Percentiles rank a stretch among this genome's conserved stretches.
phyloP scores from a whole-genome alignment of 2,329 filamentous ascomycete species.

The Phaeosphaeria sp. region DNA sequence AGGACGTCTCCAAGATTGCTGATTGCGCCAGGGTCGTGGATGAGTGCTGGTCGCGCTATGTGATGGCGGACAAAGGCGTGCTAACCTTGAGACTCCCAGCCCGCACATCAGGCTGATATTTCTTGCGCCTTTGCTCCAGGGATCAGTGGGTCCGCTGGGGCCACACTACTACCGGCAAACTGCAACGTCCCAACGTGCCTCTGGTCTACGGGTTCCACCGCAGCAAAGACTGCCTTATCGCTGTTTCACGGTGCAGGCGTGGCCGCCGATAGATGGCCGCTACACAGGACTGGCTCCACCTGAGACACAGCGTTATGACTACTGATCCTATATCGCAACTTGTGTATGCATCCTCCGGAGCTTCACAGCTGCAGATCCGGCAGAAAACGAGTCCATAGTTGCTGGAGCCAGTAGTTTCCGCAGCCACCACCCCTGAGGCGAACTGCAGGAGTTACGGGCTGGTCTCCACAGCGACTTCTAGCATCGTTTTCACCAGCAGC shows the following conservation, averaged over 20 bases:
- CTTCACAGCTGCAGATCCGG: slow-evolving; percentile 37
- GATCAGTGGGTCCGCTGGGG: slow-evolving; percentile 29
- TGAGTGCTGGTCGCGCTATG: slow-evolving; percentile 19
- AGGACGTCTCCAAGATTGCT: slow-evolving; percentile 19
- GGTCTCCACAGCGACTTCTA: slow-evolving; percentile 41
- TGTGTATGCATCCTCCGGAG: slow-evolving; percentile 30
- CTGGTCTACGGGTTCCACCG: slow-evolving; percentile 26
- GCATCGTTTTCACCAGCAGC: slow-evolving; percentile 36
- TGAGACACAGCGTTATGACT: slow-evolving; percentile 33
- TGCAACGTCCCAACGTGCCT: slow-evolving; percentile 26
- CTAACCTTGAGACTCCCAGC: slow-evolving; percentile 27
- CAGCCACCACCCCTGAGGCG: slow-evolving; percentile 14
- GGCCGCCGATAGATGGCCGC: slow-evolving; percentile 36
- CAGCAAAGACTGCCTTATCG: slow-evolving; percentile 45
- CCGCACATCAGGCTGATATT: slow-evolving; percentile 45
- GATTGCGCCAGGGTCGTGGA: slow-evolving; percentile 16
- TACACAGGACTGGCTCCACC: slow-evolving; percentile 18
- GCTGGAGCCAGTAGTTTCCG: slow-evolving; percentile 20
- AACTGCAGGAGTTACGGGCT: slow-evolving; percentile 20
- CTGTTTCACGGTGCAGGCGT: slow-evolving; percentile 39
- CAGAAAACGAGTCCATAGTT: slow-evolving; percentile 35
- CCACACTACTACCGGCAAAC: slow-evolving; percentile 28
- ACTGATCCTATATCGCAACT: slow-evolving; percentile 24
- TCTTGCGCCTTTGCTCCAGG: slow-evolving; percentile 27
- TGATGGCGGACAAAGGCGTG: slow-evolving; percentile 24